A percentile compares a stretch with the other conserved stretches of the same genome.
These are phyloP conservation scores for Boletus sp. DNA, from an alignment of 1,284 basidiomycete genomes.

Conservation along the genomic window DNA sequence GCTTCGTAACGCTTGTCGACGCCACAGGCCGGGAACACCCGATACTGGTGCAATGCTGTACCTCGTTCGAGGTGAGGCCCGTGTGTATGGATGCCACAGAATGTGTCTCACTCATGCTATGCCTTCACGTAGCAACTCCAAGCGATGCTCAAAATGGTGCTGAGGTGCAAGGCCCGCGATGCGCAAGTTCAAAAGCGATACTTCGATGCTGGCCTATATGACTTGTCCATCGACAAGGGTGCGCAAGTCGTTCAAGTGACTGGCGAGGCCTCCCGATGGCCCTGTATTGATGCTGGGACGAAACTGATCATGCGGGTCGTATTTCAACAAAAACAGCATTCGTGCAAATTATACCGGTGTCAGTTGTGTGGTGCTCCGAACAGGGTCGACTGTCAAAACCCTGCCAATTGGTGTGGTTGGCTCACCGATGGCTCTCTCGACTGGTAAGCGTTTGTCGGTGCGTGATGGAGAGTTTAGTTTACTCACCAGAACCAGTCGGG, in stretches of 20 bases:
- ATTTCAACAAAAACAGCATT: conserved; percentile 29
- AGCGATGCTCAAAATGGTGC: conserved; percentile 22
- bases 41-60: conserved; percentile 31
- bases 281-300: conserved; percentile 31
- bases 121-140: conserved; percentile 26
- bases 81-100: not conserved
- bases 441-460: conserved; percentile 17
- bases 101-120: not conserved
- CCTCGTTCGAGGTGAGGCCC: conserved; percentile 29
- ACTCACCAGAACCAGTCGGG: conserved; percentile 10
- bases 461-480: not conserved
- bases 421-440: conserved; percentile 33
- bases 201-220: conserved; percentile 30
- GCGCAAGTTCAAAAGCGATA: conserved; percentile 31
- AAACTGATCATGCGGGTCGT: conserved; percentile 33
- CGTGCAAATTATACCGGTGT: conserved; percentile 26
- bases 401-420: conserved; percentile 30
- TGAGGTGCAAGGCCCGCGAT: conserved; percentile 25
- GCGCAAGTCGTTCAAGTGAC: conserved; percentile 30
- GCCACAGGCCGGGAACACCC: conserved; percentile 33
- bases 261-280: conserved; percentile 28
- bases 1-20: conserved; percentile 30
- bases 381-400: conserved; percentile 23
- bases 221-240: conserved; percentile 30
- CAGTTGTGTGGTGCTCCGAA: conserved; percentile 30